A percentile compares a stretch with the other conserved stretches of the same genome.
Conservation (phyloP, 2,329 filamentous ascomycete species). For the Verticillium dahliae region DNA sequence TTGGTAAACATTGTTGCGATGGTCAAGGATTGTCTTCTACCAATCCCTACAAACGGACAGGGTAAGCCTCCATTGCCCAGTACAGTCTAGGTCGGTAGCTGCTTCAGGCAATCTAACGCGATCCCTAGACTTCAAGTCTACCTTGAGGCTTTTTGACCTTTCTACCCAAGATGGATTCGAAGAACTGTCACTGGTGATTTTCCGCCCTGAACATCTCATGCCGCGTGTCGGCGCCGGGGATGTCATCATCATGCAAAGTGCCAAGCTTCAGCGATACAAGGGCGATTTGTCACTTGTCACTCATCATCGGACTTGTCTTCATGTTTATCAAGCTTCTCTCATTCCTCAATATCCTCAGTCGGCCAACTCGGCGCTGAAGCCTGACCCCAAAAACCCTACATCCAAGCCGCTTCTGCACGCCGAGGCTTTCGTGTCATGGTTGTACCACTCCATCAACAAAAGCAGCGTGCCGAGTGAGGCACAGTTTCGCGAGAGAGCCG, state of each 20-base stretch:
- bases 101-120: not conserved
- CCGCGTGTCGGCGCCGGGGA: conserved; percentile 36
- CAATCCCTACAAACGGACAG: conserved; percentile 39
- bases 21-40: conserved; percentile 56
- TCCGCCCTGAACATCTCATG: conserved; percentile 44
- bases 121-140: conserved; percentile 50
- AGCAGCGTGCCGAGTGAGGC: conserved; percentile 30
- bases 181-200: conserved; percentile 50
- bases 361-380: conserved; percentile 19
- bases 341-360: conserved; percentile 33
- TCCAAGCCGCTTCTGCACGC: conserved; percentile 3
- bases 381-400: conserved; percentile 15
- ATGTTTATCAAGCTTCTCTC: conserved; percentile 32
- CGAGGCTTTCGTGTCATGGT: conserved; percentile 38
- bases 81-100: not conserved
- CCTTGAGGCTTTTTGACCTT: conserved; percentile 54
- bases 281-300: conserved; percentile 35
- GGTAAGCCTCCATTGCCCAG: conserved; percentile 31
- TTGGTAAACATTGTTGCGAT: conserved; percentile 61
- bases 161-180: conserved; percentile 38
- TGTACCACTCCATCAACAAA: conserved; percentile 40
- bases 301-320: conserved; percentile 32
- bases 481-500: conserved; percentile 33
- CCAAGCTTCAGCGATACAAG: conserved; percentile 33
- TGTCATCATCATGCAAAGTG: conserved; percentile 17